Evolutionary conservation across 192 early-diverging fungal genomes (phyloP).

Genomic region (Chytriomyces sp.): DNA sequence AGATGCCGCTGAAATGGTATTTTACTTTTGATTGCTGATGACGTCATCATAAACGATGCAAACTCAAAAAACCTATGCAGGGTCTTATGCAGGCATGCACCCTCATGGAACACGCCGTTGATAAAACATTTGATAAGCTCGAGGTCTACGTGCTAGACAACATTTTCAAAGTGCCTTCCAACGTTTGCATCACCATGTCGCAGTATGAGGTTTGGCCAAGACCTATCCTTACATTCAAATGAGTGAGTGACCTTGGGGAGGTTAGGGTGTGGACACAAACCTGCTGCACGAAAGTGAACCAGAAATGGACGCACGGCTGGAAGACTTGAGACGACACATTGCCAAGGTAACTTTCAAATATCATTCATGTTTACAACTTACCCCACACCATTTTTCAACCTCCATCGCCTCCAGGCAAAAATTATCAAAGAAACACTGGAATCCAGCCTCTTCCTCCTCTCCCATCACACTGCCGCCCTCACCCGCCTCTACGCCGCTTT

Average conservation of each 20-base stretch:
- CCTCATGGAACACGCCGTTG: constrained; percentile 74
- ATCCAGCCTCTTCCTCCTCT: no score
- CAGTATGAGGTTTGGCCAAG: constrained; percentile 55
- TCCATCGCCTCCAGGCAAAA: no score
- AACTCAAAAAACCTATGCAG: constrained; percentile 30
- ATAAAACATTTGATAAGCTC: constrained; percentile 82
- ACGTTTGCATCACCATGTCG: constrained; percentile 54
- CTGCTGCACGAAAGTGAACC: constrained; percentile 19
- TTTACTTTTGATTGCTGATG: neutral
- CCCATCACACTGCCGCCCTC: no score
- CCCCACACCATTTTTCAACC: no score
- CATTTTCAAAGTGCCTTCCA: constrained; percentile 69
- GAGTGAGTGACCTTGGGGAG: neutral
- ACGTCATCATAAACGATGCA: neutral
- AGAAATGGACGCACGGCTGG: constrained; percentile 31
- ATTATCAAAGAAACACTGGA: no score
- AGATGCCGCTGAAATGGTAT: constrained; percentile 12
- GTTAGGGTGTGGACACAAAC: constrained; percentile 1
- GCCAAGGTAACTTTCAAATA: neutral
- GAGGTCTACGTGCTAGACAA: constrained; percentile 77
- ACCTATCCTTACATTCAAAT: neutral
- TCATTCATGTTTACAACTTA: neutral
- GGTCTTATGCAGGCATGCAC: constrained; percentile 77
- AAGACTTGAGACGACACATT: constrained; percentile 19
- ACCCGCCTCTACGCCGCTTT: no score